A percentile compares a stretch with the other conserved stretches of the same genome.
phyloP scores from a whole-genome alignment of 768 basidiomycete genomes.

The Gymnopilus dilepis region DNA sequence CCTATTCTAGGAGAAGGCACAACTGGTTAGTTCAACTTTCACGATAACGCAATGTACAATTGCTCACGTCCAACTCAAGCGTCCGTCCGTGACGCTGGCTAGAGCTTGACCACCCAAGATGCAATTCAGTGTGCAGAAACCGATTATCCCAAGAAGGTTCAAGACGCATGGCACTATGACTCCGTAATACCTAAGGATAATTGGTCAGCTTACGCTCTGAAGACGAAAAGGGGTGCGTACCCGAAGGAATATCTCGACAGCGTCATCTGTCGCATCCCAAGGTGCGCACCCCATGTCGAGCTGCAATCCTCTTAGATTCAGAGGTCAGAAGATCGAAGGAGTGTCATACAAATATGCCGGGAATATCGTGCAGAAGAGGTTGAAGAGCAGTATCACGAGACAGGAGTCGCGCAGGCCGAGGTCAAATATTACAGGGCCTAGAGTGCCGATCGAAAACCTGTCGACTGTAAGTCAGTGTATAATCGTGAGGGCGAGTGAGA shows the following conservation, averaged over 20 bases:
- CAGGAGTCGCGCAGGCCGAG: conserved; percentile 65
- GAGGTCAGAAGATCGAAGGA: not conserved
- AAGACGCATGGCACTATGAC: conserved; percentile 50
- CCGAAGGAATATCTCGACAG: conserved; percentile 53
- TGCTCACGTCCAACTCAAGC: conserved; percentile 38
- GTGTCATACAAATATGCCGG: conserved; percentile 62
- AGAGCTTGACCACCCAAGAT: conserved; percentile 60
- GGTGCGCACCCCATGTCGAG: conserved; percentile 78
- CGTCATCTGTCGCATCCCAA: conserved; percentile 87
- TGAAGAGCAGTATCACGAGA: conserved; percentile 67
- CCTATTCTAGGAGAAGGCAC: conserved; percentile 64
- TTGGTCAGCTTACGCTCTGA: not conserved
- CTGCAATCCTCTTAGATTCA: conserved; percentile 23
- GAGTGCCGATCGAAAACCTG: conserved; percentile 67
- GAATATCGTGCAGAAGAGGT: conserved; percentile 56
- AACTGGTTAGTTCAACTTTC: not conserved
- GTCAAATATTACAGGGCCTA: conserved; percentile 63
- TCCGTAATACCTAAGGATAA: conserved; percentile 44
- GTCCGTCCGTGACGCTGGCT: conserved; percentile 32
- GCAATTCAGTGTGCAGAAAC: conserved; percentile 65
- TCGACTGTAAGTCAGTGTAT: not conserved
- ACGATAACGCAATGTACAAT: not conserved
- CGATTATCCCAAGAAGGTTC: conserved; percentile 59
- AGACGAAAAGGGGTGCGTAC: conserved; percentile 20
- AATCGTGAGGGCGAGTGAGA: not conserved